These are phyloP conservation scores for Yarrowia deformans DNA, from an alignment of 805 yeast species.

Conservation along the genomic window DNA sequence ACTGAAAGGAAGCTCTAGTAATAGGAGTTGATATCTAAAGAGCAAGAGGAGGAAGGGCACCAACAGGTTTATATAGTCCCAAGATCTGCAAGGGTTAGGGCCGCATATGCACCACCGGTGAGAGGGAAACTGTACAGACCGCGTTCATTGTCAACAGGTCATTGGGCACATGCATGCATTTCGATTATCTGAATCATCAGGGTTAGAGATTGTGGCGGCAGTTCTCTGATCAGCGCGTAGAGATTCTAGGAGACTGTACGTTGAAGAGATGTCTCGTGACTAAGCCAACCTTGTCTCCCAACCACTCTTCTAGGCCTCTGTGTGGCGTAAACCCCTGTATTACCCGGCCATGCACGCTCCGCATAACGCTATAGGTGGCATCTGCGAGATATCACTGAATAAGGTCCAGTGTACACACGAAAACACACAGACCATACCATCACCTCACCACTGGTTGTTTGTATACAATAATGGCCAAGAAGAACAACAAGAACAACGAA, in stretches of 20 bases:
- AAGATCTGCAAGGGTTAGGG: constrained; percentile 18
- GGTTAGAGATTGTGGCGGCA: background rate
- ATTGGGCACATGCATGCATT: constrained; percentile 32
- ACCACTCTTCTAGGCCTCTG: background rate
- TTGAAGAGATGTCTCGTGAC: background rate
- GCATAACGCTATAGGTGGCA: constrained; percentile 38
- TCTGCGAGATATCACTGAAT: constrained; percentile 33
- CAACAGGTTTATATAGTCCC: background rate
- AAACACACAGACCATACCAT: background rate
- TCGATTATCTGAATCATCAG: constrained; percentile 18
- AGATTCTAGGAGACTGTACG: background rate
- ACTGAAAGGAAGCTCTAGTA: constrained; percentile 39
- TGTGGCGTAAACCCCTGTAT: constrained; percentile 17
- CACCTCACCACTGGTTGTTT: background rate
- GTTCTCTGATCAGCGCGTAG: background rate
- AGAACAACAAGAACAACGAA: constrained; percentile 23
- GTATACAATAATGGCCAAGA: constrained; percentile 20
- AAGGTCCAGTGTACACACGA: constrained; percentile 13
- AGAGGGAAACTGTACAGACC: background rate
- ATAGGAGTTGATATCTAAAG: constrained; percentile 40
- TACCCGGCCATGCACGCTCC: constrained; percentile 38
- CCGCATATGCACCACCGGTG: constrained; percentile 8
- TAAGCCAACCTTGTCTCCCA: background rate
- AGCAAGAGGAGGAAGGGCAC: background rate
- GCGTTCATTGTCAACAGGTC: constrained; percentile 29